These are phyloP conservation scores for Vitis hybrid DNA, from an alignment of 177 flowering plant genomes.

Conservation along the genomic window DNA sequence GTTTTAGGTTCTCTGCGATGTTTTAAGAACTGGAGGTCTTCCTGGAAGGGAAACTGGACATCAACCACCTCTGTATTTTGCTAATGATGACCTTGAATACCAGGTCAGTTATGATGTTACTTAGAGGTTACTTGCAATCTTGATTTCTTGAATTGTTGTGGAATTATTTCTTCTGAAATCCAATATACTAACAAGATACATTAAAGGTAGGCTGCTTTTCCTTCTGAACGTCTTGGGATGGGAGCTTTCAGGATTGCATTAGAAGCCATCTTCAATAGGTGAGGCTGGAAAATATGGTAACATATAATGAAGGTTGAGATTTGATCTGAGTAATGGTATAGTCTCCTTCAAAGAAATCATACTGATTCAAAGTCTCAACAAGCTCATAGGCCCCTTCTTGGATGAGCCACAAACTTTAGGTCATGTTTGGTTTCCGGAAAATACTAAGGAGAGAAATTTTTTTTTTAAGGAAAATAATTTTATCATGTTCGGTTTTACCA, in stretches of 20 bases:
- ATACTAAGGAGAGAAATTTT: too few relatives aligned
- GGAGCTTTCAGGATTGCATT: constrained; percentile 95
- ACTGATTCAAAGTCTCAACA: too few relatives aligned
- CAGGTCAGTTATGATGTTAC: constrained; percentile 47
- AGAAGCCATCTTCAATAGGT: constrained; percentile 78
- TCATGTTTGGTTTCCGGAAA: too few relatives aligned
- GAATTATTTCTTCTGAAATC: neutral
- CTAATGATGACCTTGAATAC: constrained; percentile 83
- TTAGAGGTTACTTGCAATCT: neutral
- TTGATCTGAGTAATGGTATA: neutral
- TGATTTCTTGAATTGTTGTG: neutral
- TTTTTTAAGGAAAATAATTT: too few relatives aligned
- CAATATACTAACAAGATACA: constrained; percentile 28
- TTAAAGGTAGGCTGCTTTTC: constrained; percentile 64
- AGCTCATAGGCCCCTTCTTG: too few relatives aligned
- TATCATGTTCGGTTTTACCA: too few relatives aligned
- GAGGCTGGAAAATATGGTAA: constrained; percentile 6
- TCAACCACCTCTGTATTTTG: constrained; percentile 75
- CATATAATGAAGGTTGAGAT: neutral
- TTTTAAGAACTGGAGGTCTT: constrained; percentile 80
- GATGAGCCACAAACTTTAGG: too few relatives aligned
- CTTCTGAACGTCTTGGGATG: constrained; percentile 89
- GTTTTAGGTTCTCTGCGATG: constrained; percentile 79
- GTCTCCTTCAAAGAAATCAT: too few relatives aligned
- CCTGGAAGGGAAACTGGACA: constrained; percentile 62